Evolutionary conservation across 1,284 basidiomycete species (phyloP), one percentile per base, ranked within the genome.

Genomic region (Cryptococcus sp.): DNA sequence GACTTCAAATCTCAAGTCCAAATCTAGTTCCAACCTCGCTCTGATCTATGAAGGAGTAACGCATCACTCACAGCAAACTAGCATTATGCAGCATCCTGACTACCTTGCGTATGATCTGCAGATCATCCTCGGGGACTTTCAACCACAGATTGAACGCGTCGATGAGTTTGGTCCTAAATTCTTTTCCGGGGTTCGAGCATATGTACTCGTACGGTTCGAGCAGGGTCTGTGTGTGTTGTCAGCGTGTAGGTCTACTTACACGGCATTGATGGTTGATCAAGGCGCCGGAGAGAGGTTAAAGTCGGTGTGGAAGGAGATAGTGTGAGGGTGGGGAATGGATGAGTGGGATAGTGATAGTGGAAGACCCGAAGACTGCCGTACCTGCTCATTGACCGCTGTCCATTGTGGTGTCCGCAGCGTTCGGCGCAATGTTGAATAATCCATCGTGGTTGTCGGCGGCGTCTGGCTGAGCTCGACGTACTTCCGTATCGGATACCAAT

Each of bases 71-170:
- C 93, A 99, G 84, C 41, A 99, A 81, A 72, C 91, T 95, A 1
- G 93, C 92, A 51, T 88, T 93, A 69, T 99, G 96, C 39, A 99
- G 83, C 91, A 95, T 97, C 64, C 87, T 87, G 25, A 99, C 89
- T 44, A 99, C 85, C 58, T 82, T 83, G 3, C 87, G 84, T 62
- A 99, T 92, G 45, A 88, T 81, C 23, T 78, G 78, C 11, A 97
- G 84, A 72, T 89, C 88, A 23, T 84, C 82, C 27, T 81, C 72
- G 0, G 90, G 89, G 1, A 99, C 93, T 1, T 87, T 77, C 16
- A 99, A 84, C 96, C 96, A 99, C 1, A 81, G 58, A 69, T 99
- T 95, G 85, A 99, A 99, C 0, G 95, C 94, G 54, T 89, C 89
- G 61, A 97, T 93, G 73, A 99, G 85, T 63, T 88, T 84, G 0